A percentile compares a stretch with the other conserved stretches of the same genome.
phyloP scores from a whole-genome alignment of 2,329 filamentous ascomycete species.

The Paecilomyces dactylethromorphus region DNA sequence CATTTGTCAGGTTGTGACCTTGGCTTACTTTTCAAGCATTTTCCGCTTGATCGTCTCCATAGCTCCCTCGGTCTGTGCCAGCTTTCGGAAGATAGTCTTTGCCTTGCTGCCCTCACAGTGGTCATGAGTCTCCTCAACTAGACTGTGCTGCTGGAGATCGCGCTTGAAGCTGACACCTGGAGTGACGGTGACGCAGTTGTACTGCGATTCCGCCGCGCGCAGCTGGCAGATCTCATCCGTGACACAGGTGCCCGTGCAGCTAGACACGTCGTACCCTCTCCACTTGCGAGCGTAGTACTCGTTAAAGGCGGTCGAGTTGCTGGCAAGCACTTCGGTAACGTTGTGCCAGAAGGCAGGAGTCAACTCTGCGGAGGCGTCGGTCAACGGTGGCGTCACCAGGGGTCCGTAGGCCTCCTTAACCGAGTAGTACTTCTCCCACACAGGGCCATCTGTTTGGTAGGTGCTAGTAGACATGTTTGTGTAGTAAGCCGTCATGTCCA shows the following conservation, averaged over 20 bases:
- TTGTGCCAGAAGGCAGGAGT: conserved; percentile 53
- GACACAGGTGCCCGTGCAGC: conserved; percentile 38
- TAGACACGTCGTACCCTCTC: conserved; percentile 35
- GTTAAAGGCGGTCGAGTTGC: conserved; percentile 36
- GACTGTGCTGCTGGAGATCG: conserved; percentile 5
- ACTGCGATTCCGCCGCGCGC: conserved; percentile 43
- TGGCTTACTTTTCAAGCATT: background rate
- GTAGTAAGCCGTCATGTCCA: conserved; percentile 49
- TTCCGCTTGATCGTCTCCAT: conserved; percentile 6
- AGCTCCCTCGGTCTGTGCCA: conserved; percentile 6
- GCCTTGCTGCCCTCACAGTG: conserved; percentile 5
- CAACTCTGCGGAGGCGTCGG: conserved; percentile 35
- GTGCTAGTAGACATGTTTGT: conserved; percentile 43
- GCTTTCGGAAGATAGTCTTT: conserved; percentile 8
- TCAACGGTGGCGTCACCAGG: conserved; percentile 35
- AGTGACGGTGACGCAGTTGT: conserved; percentile 43
- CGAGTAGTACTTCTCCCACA: conserved; percentile 50
- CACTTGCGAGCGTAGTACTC: conserved; percentile 42
- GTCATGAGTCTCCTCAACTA: background rate
- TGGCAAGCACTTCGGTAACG: conserved; percentile 44
- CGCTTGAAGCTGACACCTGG: conserved; percentile 30
- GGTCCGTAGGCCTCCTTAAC: conserved; percentile 47
- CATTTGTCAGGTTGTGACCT: no score
- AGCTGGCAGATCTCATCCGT: conserved; percentile 44
- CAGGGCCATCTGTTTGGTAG: conserved; percentile 41